phyloP scores from a whole-genome alignment of 768 basidiomycete species.

The Ephemerocybe angulata region DNA sequence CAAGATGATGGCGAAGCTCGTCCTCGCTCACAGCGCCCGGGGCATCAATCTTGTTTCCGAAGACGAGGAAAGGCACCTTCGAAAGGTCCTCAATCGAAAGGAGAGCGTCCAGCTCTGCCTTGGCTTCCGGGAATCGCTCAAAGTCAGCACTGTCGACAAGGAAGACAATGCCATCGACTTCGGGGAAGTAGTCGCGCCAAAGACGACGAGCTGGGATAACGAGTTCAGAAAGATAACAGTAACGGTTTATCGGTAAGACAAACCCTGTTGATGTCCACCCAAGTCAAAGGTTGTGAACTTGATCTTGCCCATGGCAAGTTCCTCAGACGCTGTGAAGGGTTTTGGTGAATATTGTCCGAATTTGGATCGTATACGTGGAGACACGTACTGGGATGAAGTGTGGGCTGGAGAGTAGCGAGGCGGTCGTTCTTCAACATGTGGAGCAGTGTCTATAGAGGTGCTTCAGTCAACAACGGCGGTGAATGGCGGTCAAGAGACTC shows the following conservation, averaged over 20 bases:
- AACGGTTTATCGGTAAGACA: conserved; percentile 10
- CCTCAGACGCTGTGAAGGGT: conserved; percentile 78
- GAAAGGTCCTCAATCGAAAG: conserved; percentile 92
- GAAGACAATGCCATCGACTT: conserved; percentile 98
- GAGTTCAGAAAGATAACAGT: not conserved
- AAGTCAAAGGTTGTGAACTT: conserved; percentile 99
- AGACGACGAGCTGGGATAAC: conserved; percentile 80
- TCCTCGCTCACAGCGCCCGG: conserved; percentile 96
- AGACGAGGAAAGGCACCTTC: conserved; percentile 96
- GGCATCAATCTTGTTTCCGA: conserved; percentile 99
- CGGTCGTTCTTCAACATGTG: conserved; percentile 99
- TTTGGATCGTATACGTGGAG: conserved; percentile 5
- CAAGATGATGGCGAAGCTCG: conserved; percentile 91
- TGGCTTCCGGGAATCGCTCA: conserved; percentile 94
- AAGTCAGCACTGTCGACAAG: conserved; percentile 96
- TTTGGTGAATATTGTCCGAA: conserved; percentile 8
- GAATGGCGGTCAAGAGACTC: conserved; percentile 20
- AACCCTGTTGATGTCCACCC: conserved; percentile 96
- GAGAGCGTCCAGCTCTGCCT: conserved; percentile 94
- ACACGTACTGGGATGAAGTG: conserved; percentile 89
- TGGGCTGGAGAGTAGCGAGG: conserved; percentile 94
- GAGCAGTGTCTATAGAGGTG: conserved; percentile 69
- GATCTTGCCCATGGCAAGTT: conserved; percentile 96
- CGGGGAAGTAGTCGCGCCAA: conserved; percentile 99
- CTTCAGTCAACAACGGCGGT: conserved; percentile 6